phyloP scores from a whole-genome alignment of 768 basidiomycete genomes.

The Agrocybe chaxingu region DNA sequence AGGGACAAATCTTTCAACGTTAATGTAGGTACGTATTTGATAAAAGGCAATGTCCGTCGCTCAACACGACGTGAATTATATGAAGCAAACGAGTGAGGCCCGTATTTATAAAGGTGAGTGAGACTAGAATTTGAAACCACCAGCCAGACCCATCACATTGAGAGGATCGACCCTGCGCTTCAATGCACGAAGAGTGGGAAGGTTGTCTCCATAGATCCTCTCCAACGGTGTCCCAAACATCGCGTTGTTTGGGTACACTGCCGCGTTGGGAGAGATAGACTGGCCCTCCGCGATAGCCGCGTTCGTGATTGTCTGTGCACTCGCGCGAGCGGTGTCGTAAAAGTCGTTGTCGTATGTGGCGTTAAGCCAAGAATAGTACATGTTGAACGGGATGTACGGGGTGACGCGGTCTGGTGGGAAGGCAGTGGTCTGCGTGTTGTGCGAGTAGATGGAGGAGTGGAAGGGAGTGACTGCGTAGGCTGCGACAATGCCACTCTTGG shows the following conservation, averaged over 20 bases:
- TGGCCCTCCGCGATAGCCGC: constrained; percentile 30
- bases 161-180: constrained; percentile 48
- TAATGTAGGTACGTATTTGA: too few species aligned
- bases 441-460: constrained; percentile 35
- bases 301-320: constrained; percentile 30
- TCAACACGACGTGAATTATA: too few species aligned
- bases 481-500: constrained; percentile 16
- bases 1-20: too few species aligned
- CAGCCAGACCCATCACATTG: constrained; percentile 64
- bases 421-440: constrained; percentile 34
- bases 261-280: constrained; percentile 26
- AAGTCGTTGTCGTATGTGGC: constrained; percentile 10
- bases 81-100: too few species aligned
- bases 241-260: constrained; percentile 49
- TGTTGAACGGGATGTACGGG: constrained; percentile 23
- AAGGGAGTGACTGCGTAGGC: constrained; percentile 44
- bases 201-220: constrained; percentile 47
- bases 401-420: constrained; percentile 35
- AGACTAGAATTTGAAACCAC: constrained; percentile 52
- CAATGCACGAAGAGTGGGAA: constrained; percentile 36
- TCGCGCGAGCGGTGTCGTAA: constrained; percentile 22
- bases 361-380: constrained; percentile 22
- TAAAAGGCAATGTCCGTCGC: too few species aligned
- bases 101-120: too few species aligned
- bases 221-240: constrained; percentile 45